Evolutionary conservation across 2,329 filamentous ascomycete species (phyloP).

Genomic region (Periconia digitata): DNA sequence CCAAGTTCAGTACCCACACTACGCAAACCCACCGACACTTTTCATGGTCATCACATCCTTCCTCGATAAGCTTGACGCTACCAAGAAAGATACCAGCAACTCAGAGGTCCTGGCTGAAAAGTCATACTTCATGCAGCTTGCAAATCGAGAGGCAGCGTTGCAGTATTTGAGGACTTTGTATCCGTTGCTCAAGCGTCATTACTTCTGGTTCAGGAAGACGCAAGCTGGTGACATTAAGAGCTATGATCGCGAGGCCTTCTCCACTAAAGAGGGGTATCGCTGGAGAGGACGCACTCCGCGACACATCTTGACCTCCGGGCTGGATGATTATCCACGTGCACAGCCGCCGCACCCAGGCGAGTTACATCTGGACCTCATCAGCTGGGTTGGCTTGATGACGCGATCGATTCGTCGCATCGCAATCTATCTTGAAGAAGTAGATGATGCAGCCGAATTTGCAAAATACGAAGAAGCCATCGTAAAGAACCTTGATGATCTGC

Average conservation of each 20-base stretch:
- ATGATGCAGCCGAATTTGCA: constrained; percentile 74
- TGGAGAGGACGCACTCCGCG: constrained; percentile 88
- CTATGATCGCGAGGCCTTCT: constrained; percentile 88
- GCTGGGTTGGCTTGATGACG: constrained; percentile 97
- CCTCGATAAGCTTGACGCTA: constrained; percentile 70
- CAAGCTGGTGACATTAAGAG: constrained; percentile 87
- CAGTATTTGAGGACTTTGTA: constrained; percentile 77
- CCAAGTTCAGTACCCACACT: constrained; percentile 93
- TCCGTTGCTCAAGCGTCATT: constrained; percentile 84
- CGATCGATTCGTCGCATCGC: constrained; percentile 82
- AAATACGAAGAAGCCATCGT: constrained; percentile 75
- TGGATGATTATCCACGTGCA: constrained; percentile 94
- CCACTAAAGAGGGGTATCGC: constrained; percentile 87
- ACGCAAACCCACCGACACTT: constrained; percentile 93
- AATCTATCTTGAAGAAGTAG: constrained; percentile 68
- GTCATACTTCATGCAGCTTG: constrained; percentile 64
- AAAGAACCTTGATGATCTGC: constrained; percentile 86
- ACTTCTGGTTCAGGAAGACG: constrained; percentile 92
- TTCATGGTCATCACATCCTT: constrained; percentile 87
- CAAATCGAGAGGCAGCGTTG: constrained; percentile 67
- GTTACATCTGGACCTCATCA: constrained; percentile 90
- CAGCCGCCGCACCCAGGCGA: constrained; percentile 94
- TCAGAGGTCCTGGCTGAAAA: constrained; percentile 40
- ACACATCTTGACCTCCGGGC: constrained; percentile 87
- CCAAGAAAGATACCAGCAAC: constrained; percentile 35